Base-by-base conservation (phyloP, 1,284 basidiomycete genomes). In the Cutaneotrichosporon cutaneum region DNA sequence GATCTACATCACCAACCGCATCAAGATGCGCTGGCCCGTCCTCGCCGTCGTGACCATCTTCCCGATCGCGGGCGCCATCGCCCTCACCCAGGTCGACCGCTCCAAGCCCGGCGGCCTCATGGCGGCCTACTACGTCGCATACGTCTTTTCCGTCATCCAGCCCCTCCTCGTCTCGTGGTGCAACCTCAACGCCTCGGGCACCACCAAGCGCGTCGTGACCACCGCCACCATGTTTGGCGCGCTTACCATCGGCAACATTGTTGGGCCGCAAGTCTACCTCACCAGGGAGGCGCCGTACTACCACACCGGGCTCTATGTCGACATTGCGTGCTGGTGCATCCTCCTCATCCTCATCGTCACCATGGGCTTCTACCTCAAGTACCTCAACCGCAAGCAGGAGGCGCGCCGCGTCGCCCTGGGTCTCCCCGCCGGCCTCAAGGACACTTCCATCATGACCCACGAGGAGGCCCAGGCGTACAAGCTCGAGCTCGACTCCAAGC, bases 11-110 rank as follows among this genome's bases (percentile, higher is more conserved):
- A 82, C 82, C 26, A 83, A 81, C 64, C 77, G 76, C 59, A 79
- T 82, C 67, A 83, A 83, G 71, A 73, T 83, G 33, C 81, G 83
- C 62, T 84, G 80, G 77, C 83, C 83, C 16, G 82, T 85, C 27
- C 67, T 84, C 33, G 81, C 84, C n/a, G 60, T 69, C 52, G 33
- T 72, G 44, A 52, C 51, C 42, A 39, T 72, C 47, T 71, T 71
- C 66, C 73, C 76, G 16, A 77, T 78, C 56, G 76, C 71, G 8
- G 76, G 75, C 36, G 76, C 73, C n/a, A 50, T 67, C 36, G 70
- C 65, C 54, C 65, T 78, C 16, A 71, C 69, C 33, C 67, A 72
- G 53, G 70, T 76, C 22, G 51, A 60, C 48, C 59, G 61, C 44
- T 63, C 57, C 18, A 63, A 71, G 39, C 59, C 70, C n/a, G 64